These are phyloP conservation scores for Durotheca rogersii DNA, from an alignment of 495 filamentous ascomycete genomes.

Conservation along the genomic window DNA sequence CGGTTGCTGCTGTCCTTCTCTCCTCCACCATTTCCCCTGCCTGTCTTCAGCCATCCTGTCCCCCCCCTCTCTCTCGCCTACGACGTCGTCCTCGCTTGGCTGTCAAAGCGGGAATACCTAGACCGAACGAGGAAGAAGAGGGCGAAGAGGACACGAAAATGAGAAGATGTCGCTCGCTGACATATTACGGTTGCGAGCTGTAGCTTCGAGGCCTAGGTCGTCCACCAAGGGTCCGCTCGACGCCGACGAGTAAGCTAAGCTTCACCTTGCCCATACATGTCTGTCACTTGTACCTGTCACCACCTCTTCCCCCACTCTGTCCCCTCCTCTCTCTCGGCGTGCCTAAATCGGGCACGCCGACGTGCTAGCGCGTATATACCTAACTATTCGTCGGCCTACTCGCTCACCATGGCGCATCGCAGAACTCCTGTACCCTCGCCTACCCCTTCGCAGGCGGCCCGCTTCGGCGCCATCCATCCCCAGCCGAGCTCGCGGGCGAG, in stretches of 20 bases:
- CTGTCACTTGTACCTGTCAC: too few relatives aligned
- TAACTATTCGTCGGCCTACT: constrained; percentile 7
- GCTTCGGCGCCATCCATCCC: constrained; percentile 19
- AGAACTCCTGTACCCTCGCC: constrained; percentile 35
- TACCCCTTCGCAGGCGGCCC: constrained; percentile 21
- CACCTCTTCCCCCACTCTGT: too few relatives aligned
- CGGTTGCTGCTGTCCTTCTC: too few relatives aligned
- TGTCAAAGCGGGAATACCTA: too few relatives aligned
- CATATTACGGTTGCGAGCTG: constrained; percentile 21
- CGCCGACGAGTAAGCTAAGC: constrained; percentile 55
- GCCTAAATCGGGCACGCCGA: too few relatives aligned
- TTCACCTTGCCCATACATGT: background rate
- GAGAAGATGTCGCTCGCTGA: constrained; percentile 29
- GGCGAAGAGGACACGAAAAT: background rate
- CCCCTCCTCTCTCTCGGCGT: too few relatives aligned
- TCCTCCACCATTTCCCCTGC: too few relatives aligned
- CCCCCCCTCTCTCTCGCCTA: too few relatives aligned
- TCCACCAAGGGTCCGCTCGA: constrained; percentile 61
- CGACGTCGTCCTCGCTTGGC: background rate
- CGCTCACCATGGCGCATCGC: constrained; percentile 3
- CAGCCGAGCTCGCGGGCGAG: constrained; percentile 28
- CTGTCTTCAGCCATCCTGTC: too few relatives aligned
- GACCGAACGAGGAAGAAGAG: background rate
- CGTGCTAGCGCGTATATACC: too few relatives aligned
- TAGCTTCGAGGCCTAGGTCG: constrained; percentile 50